Evolutionary conservation across 2,329 filamentous ascomycete species (phyloP), one percentile per base, ranked within the genome.

Genomic region (Talaromyces sp.): DNA sequence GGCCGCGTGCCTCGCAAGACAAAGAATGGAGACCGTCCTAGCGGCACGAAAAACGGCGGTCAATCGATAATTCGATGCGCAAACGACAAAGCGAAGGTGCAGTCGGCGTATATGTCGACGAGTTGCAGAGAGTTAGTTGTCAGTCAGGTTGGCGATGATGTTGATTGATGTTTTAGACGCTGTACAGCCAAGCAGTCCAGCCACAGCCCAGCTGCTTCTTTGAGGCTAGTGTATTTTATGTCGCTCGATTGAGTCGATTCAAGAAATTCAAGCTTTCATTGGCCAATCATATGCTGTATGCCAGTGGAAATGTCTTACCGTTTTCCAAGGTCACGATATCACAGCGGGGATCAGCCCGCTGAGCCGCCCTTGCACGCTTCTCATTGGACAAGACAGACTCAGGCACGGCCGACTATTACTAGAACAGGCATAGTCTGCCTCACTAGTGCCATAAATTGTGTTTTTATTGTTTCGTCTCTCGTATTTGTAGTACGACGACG

Each of bases 341-440:
- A 31, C 43, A 31, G 22, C 48, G 15, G 36, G 48, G 48, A 51
- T 51, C 33, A 51, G 35, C 5, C 19, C 33, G 33, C 8, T 51
- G 36, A 28, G 17, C 15, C 22, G 15, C 2, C 9, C 8, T 10
- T 52, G 4, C 9, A 21, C 17, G 33, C 35, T 2, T 25, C 2
- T 37, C 7, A 52, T 52, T 52, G 48, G 48, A 3, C 35, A 7
- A 22, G 10, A 2, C 3, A 5, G 15, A 36, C 10, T 52, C 48
- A 52, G 48, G 48, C 48, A 52, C 48, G 48, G 48, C 37, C 48
- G 15, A 33, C 33, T n/a, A 52, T 17, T 39, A 17, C 48, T 39
- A 8, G 0, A 39, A 52, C 1, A 37, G 35, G 48, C 13, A 28
- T 37, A 52, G 48, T 17, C 15, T 17, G 10, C 1, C 0, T 22